Conservation (phyloP, 371 early-diverging fungal genomes). For the Smittium culicis region DNA sequence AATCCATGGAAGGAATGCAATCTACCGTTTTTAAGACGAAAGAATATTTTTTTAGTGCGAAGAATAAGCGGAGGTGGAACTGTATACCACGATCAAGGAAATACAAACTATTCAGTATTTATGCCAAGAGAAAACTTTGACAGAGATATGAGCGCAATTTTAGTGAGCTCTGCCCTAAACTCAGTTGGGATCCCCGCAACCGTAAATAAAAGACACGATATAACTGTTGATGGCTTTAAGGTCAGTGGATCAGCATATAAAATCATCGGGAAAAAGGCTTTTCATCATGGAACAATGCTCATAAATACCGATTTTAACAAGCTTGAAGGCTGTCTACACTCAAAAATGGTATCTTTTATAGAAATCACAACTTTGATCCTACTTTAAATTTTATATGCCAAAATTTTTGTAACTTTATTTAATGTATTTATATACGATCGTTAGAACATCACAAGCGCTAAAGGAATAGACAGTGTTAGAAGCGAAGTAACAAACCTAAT, state of each 20-base stretch:
- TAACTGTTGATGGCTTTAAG: slow-evolving; percentile 43
- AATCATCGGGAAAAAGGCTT: slow-evolving; percentile 62
- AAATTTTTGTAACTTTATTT: too few relatives aligned
- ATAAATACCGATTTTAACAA: slow-evolving; percentile 66
- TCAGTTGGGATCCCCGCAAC: slow-evolving; percentile 66
- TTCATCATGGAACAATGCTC: slow-evolving; percentile 97
- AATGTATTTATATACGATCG: too few relatives aligned
- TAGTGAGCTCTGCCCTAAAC: slow-evolving; percentile 58
- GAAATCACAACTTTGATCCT: neutral
- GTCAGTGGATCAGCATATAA: slow-evolving; percentile 81
- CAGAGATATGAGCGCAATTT: slow-evolving; percentile 54
- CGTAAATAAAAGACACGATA: slow-evolving; percentile 82
- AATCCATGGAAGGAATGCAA: slow-evolving; percentile 92
- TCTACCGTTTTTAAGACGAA: slow-evolving; percentile 43
- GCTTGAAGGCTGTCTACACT: slow-evolving; percentile 40
- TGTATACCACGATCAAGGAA: slow-evolving; percentile 95
- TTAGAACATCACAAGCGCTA: slow-evolving; percentile 43
- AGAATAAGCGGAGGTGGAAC: slow-evolving; percentile 91
- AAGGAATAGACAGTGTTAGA: slow-evolving; percentile 79
- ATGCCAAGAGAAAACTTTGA: slow-evolving; percentile 81
- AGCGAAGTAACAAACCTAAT: slow-evolving; percentile 72
- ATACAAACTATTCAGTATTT: slow-evolving; percentile 81
- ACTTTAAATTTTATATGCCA: neutral
- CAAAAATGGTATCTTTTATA: slow-evolving; percentile 18
- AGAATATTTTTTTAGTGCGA: slow-evolving; percentile 65